A percentile compares a stretch with the other conserved stretches of the same genome.
phyloP scores from a whole-genome alignment of 805 yeast species.

The Starmera quercuum region DNA sequence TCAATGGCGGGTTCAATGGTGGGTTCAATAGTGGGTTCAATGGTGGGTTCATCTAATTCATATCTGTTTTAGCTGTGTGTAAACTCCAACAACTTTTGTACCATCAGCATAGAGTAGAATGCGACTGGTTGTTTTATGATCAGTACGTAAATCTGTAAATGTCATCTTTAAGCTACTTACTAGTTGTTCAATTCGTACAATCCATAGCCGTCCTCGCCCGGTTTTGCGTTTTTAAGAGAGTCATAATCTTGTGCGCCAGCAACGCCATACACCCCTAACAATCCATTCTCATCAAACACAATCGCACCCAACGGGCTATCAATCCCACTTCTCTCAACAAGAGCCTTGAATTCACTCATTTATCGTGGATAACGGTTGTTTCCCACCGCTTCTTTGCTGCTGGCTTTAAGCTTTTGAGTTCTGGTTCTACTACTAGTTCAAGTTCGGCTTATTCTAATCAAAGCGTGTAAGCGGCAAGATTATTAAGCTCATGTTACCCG shows the following conservation, averaged over 20 bases:
- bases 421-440: too few species aligned
- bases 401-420: too few species aligned
- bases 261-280: neutral
- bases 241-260: neutral
- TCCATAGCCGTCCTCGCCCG: neutral
- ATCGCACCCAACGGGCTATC: neutral
- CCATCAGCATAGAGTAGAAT: neutral
- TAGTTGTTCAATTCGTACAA: neutral
- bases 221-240: neutral
- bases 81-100: neutral
- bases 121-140: neutral
- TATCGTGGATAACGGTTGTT: too few species aligned
- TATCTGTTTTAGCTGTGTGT: neutral
- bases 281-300: neutral
- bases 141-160: too few species aligned
- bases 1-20: too few species aligned
- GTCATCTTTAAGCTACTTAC: neutral
- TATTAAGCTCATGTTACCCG: too few species aligned
- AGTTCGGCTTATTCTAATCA: too few species aligned
- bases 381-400: too few species aligned
- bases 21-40: too few species aligned
- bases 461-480: too few species aligned
- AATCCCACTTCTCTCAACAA: neutral
- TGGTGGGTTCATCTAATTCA: too few species aligned
- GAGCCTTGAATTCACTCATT: neutral